A percentile compares a stretch with the other conserved stretches of the same genome.
Conservation (phyloP, 2,329 filamentous ascomycete genomes). For the Bipolaris gigantea region DNA sequence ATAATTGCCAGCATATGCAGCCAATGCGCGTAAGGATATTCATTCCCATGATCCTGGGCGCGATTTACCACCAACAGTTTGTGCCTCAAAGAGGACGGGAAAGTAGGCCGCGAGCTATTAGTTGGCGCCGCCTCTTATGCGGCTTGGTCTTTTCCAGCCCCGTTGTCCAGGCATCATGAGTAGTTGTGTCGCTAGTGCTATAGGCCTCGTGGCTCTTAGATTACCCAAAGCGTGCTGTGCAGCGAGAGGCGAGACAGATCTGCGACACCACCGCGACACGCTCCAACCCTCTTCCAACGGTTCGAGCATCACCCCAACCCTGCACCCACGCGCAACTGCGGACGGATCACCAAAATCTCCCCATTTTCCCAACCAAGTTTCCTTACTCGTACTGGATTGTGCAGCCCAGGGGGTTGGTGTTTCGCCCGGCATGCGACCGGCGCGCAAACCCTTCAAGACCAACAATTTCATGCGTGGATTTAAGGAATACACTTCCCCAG, state of each 20-base stretch:
- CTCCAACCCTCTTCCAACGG: constrained; percentile 40
- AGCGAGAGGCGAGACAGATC: constrained; percentile 42
- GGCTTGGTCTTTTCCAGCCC: constrained; percentile 27
- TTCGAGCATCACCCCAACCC: constrained; percentile 33
- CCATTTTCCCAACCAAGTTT: constrained; percentile 32
- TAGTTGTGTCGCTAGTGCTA: constrained; percentile 17
- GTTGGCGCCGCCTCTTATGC: constrained; percentile 31
- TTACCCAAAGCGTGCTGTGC: constrained; percentile 26
- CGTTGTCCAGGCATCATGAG: constrained; percentile 28
- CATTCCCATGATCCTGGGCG: constrained; percentile 16
- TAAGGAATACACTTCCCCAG: constrained; percentile 37
- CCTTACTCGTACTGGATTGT: constrained; percentile 32
- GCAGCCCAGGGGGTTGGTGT: constrained; percentile 43
- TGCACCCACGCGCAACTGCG: constrained; percentile 19
- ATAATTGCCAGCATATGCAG: constrained; percentile 6
- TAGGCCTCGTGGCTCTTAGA: constrained; percentile 29
- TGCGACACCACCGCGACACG: constrained; percentile 42
- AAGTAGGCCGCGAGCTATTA: constrained; percentile 34
- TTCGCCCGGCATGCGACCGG: constrained; percentile 39
- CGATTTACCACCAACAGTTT: constrained; percentile 28
- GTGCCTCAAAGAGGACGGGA: constrained; percentile 38
- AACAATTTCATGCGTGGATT: constrained; percentile 47
- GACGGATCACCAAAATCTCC: constrained; percentile 33
- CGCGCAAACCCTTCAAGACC: constrained; percentile 24
- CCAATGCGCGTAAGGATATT: constrained; percentile 26